Percentiles rank a stretch among this genome's conserved stretches.
These are phyloP conservation scores for Tremella mesenterica DNA, from an alignment of 768 basidiomycete species.

Conservation along the genomic window DNA sequence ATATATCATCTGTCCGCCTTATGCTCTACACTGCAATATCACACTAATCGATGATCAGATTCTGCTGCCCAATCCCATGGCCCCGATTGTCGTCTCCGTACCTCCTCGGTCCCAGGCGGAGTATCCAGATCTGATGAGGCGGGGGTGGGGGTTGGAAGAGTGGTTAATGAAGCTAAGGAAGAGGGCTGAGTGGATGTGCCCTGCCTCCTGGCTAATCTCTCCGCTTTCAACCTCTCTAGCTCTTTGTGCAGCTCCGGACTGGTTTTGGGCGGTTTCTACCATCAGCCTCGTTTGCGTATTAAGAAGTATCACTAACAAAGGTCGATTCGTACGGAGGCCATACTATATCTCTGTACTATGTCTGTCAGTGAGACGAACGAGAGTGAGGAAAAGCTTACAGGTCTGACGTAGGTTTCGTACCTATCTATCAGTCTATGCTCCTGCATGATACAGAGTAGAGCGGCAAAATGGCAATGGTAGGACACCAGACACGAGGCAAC, in stretches of 20 bases:
- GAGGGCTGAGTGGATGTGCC: too few species aligned
- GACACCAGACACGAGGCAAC: not conserved
- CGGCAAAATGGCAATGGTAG: not conserved
- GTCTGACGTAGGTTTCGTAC: constrained; percentile 30
- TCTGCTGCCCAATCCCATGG: too few species aligned
- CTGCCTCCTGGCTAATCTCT: constrained; percentile 16
- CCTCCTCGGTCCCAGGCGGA: too few species aligned
- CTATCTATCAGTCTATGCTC: constrained; percentile 9
- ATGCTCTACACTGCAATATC: too few species aligned
- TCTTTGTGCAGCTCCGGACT: constrained; percentile 21
- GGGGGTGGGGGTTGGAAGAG: too few species aligned
- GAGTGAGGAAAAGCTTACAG: constrained; percentile 10
- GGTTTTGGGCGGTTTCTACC: constrained; percentile 28
- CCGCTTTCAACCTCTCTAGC: constrained; percentile 21
- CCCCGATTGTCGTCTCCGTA: too few species aligned
- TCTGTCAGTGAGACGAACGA: not conserved
- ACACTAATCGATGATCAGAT: too few species aligned
- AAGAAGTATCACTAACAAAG: constrained; percentile 13
- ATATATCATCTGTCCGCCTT: too few species aligned
- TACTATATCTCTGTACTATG: constrained; percentile 31
- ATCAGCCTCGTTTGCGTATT: too few species aligned
- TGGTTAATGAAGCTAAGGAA: too few species aligned
- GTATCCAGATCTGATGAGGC: too few species aligned
- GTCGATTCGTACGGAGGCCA: constrained; percentile 30
- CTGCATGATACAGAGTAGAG: not conserved